Evolutionary conservation across 768 basidiomycete genomes (phyloP), one percentile per base, ranked within the genome.

Genomic region (Tricholoma hemisulphureum): DNA sequence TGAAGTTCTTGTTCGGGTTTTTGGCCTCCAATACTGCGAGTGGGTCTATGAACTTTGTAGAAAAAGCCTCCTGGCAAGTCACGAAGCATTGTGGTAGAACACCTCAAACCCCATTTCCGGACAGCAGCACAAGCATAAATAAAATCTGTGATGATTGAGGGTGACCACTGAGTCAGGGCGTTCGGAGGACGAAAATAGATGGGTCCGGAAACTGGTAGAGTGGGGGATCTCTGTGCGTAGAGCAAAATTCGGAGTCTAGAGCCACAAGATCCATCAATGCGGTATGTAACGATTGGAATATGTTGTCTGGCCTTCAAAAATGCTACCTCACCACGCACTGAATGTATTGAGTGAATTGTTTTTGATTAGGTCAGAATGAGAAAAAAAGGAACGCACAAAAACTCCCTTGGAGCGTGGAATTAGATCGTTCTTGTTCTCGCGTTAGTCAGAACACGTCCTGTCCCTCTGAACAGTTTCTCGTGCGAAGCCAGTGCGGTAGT

Each of bases 351-450:
- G 28, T 24, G 18, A 20, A 50, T 23, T 4, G 41, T 14, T 43
- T 23, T 14, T 6, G 21, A 29, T 3, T 23, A 29, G 9, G 49
- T 16, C 18, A 50, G 49, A 16, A 50, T 43, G 10, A 21, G 31
- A 8, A 29, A 50, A n/a, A n/a, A 32, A 53, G 55, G 26, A 41
- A 56, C 55, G 55, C 58, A 62, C 61, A 9, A 50, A 23, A 46
- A 53, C 55, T 53, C 61, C 61, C 41, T 60, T 62, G 28, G 58
- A 51, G 53, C 60, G 61, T 39, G 58, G 61, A 39, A 62, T 51
- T 10, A 59, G 39, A 57, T 62, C 58, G 46, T n/a, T 23, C 10
- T 23, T 16, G 11, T 53, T 34, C 26, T 20, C 29, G 58, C 52
- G 16, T 46, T 39, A 20, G 61, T 59, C 26, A 53, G 20, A 18